Evolutionary conservation across 2,329 filamentous ascomycete species (phyloP).

Genomic region (Fusarium sp.): DNA sequence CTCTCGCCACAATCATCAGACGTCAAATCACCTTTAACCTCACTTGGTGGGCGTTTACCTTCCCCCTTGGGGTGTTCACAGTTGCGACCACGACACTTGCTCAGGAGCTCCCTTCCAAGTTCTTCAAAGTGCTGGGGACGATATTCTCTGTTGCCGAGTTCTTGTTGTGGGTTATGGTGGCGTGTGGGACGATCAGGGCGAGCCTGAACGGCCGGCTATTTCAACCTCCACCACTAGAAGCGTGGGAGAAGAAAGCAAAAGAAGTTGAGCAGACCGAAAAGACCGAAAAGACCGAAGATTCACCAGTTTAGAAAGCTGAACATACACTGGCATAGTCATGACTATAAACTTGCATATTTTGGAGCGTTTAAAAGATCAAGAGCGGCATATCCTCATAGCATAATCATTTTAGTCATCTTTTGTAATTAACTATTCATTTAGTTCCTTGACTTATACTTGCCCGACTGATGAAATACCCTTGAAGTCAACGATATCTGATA

Average conservation of each 20-base stretch:
- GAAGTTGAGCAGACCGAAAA: background rate
- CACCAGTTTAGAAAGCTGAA: background rate
- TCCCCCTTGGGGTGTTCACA: conserved; percentile 51
- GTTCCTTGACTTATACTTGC: background rate
- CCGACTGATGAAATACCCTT: background rate
- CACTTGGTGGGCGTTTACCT: conserved; percentile 54
- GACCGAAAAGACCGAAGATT: background rate
- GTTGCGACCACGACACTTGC: conserved; percentile 46
- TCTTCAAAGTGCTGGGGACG: conserved; percentile 47
- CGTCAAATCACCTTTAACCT: conserved; percentile 51
- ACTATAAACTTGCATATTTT: background rate
- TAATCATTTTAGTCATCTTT: accelerated
- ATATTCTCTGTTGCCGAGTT: conserved; percentile 30
- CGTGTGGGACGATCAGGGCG: conserved; percentile 11
- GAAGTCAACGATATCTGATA: conserved; percentile 9
- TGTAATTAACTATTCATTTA: background rate
- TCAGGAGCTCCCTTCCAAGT: conserved; percentile 45
- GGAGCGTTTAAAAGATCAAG: background rate
- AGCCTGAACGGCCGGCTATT: conserved; percentile 22
- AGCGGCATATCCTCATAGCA: accelerated
- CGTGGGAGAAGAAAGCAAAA: conserved; percentile 3
- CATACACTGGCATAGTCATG: background rate
- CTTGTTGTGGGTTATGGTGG: conserved; percentile 35
- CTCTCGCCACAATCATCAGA: conserved; percentile 43
- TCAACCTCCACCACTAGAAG: background rate